phyloP scores from a whole-genome alignment of 1,284 basidiomycete species.

The Ganoderma multipileum region DNA sequence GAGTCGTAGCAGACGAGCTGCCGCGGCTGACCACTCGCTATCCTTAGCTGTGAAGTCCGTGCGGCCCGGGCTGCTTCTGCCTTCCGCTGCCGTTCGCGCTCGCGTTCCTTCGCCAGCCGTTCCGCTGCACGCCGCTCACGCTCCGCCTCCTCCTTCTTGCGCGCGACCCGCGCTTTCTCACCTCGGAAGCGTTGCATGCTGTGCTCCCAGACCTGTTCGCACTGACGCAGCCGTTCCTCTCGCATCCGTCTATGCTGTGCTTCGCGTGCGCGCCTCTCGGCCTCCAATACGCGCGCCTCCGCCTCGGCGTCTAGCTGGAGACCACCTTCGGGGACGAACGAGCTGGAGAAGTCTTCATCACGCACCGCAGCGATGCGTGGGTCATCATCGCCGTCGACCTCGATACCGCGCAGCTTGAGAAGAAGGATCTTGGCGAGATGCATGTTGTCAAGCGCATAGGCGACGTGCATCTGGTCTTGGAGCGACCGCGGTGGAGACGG shows the following conservation, averaged over 20 bases:
- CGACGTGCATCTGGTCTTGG: constrained; percentile 68
- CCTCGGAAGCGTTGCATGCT: constrained; percentile 51
- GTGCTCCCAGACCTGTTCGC: constrained; percentile 60
- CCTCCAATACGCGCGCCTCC: constrained; percentile 40
- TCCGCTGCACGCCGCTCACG: constrained; percentile 38
- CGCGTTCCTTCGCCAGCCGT: constrained; percentile 39
- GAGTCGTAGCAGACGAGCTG: constrained; percentile 39
- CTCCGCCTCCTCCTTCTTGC: constrained; percentile 46
- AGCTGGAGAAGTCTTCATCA: constrained; percentile 70
- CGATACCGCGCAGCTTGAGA: constrained; percentile 64
- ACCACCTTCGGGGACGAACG: constrained; percentile 62
- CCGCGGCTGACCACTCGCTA: constrained; percentile 33
- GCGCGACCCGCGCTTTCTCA: constrained; percentile 47
- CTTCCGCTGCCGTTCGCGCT: constrained; percentile 39
- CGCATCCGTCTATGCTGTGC: constrained; percentile 48
- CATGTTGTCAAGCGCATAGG: constrained; percentile 70
- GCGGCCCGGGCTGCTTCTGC: constrained; percentile 41
- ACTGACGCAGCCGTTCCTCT: constrained; percentile 50
- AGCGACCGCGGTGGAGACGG: constrained; percentile 57
- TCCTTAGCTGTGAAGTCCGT: constrained; percentile 33
- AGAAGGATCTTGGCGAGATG: constrained; percentile 68
- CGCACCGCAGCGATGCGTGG: constrained; percentile 66
- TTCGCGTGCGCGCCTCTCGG: constrained; percentile 43
- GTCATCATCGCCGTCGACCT: constrained; percentile 62
- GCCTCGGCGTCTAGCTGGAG: constrained; percentile 54